Base-by-base conservation (phyloP, 306 rosid species). In the Quercus glauca region DNA sequence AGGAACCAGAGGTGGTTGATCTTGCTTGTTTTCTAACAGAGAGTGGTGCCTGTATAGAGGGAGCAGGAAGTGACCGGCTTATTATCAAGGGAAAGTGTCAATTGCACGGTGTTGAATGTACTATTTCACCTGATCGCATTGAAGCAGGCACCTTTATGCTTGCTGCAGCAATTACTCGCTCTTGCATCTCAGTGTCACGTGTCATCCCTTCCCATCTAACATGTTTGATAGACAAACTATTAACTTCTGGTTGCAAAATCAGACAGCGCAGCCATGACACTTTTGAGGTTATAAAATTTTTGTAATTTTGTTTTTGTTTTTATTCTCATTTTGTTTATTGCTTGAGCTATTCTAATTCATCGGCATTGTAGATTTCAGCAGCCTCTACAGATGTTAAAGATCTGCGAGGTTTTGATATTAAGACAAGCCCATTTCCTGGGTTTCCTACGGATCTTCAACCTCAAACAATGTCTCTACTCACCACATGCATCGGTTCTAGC, bases 401-500 rank as follows among this genome's bases (percentile, higher is more conserved):
- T 25, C 65, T 84, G 76, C 79, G 8, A 6, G 78, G 75, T 33
- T 76, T 79, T 64, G 57, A 76, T 61, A 11, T 84, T 11, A 79
- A 65, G 59, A 84, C 84, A 28, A 53, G 84, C 1, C 84, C 84
- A 55, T 84, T 71, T 76, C 87, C 84, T 51, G 73, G 81, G 21
- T 84, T 79, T 65, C 87, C 87, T 43, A 84, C 84, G 2, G 87
- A 84, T 80, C 73, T 84, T 55, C 87, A 84, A 73, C 87, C 81
- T 63, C 81, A 73, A 41, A 72, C 80, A 43, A 84, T 79, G 87
- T 79, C 81, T 23, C 13, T 83, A 20, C 87, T 84, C 26, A 31
- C 87, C 20, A 84, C 84, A 0, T 84, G 84, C 45, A 58, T 55
- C 10, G 81, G 87, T 43, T 79, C 52, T 18, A 84, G 84, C 57